Conservation (phyloP, 495 filamentous ascomycete genomes). For the Chaetomium cochliodes region DNA sequence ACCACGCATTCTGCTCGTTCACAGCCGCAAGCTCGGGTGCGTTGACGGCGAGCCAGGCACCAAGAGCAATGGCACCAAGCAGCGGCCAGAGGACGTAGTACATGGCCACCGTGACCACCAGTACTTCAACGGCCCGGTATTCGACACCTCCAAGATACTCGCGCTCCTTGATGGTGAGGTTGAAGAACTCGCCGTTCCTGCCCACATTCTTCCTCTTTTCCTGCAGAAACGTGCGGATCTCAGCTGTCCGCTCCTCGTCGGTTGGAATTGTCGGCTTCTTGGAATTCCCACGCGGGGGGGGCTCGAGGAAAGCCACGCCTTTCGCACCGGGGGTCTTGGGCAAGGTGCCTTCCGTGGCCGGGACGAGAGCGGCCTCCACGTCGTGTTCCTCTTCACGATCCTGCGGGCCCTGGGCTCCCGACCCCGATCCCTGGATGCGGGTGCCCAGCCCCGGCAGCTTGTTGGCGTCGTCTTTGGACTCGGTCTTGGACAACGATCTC, state of each 20-base stretch:
- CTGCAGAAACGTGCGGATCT: conserved; percentile 31
- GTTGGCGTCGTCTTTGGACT: neutral
- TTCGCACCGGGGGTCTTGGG: neutral
- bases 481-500: conserved; percentile 15
- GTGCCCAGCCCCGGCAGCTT: conserved; percentile 1
- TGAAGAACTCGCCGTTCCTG: conserved; percentile 73
- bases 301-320: conserved; percentile 6
- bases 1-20: conserved; percentile 67
- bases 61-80: conserved; percentile 68
- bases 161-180: conserved; percentile 64
- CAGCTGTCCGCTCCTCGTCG: conserved; percentile 1
- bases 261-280: neutral
- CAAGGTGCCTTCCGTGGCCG: neutral
- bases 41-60: conserved; percentile 65
- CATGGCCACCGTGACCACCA: conserved; percentile 67
- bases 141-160: conserved; percentile 75
- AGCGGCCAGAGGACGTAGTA: conserved; percentile 75
- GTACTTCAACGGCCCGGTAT: conserved; percentile 71
- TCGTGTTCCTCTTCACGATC: neutral
- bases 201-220: conserved; percentile 45
- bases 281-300: neutral
- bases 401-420: neutral
- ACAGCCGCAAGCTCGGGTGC: conserved; percentile 53
- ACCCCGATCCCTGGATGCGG: neutral
- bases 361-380: conserved; percentile 10